These are phyloP conservation scores for Salix purpurea DNA, from an alignment of 345 rosid genomes.

Conservation along the genomic window DNA sequence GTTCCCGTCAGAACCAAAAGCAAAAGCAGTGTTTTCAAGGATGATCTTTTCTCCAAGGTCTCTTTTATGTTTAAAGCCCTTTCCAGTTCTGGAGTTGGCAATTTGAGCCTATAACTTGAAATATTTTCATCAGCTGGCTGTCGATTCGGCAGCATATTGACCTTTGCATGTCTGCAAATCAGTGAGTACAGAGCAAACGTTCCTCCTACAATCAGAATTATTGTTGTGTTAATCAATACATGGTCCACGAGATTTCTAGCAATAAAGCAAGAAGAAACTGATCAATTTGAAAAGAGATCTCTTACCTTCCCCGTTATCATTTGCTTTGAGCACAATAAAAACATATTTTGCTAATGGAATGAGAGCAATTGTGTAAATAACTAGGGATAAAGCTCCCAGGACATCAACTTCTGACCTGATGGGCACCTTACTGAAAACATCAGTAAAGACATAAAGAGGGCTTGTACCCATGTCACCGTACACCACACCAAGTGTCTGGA, in stretches of 20 bases:
- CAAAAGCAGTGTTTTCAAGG: slow-evolving; percentile 67
- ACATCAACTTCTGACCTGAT: slow-evolving; percentile 76
- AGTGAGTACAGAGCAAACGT: slow-evolving; percentile 92
- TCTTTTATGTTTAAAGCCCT: slow-evolving; percentile 80
- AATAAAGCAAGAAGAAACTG: neutral
- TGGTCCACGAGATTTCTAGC: neutral
- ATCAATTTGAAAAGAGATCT: neutral
- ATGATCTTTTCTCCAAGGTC: slow-evolving; percentile 62
- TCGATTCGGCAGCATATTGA: slow-evolving; percentile 81
- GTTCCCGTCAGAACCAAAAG: slow-evolving; percentile 92
- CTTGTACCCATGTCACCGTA: slow-evolving; percentile 98
- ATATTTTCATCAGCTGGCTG: slow-evolving; percentile 92
- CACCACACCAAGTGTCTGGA: slow-evolving; percentile 96
- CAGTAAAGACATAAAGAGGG: slow-evolving; percentile 87
- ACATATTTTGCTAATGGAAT: slow-evolving; percentile 85
- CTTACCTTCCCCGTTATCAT: slow-evolving; percentile 93
- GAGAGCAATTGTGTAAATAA: slow-evolving; percentile 87
- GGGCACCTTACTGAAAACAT: slow-evolving; percentile 87
- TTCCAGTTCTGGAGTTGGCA: slow-evolving; percentile 92
- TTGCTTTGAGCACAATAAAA: slow-evolving; percentile 93
- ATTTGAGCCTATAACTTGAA: slow-evolving; percentile 82
- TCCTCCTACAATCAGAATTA: slow-evolving; percentile 63
- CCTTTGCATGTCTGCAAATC: slow-evolving; percentile 85
- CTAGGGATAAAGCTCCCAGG: slow-evolving; percentile 89
- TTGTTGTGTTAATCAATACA: slow-evolving; percentile 10